phyloP scores from a whole-genome alignment of 2,329 filamentous ascomycete genomes.

The Cladosporium austrohemisphaericum region DNA sequence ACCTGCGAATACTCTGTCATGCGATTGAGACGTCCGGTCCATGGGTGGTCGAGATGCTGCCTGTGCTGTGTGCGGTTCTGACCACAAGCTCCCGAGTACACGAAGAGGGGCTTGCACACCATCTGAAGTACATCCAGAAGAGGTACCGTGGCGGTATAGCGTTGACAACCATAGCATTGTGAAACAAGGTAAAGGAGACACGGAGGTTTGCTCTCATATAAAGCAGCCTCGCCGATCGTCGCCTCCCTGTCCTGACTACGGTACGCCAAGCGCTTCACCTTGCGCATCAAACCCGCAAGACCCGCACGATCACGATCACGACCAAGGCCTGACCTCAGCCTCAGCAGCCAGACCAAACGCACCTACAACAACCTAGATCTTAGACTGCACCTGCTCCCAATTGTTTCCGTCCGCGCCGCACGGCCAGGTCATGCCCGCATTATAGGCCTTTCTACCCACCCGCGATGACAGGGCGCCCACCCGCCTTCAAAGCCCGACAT shows the following conservation, averaged over 20 bases:
- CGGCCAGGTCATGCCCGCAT: constrained; percentile 12
- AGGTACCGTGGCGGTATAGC: too few relatives aligned
- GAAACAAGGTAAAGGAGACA: constrained; percentile 5
- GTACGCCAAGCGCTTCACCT: constrained; percentile 10
- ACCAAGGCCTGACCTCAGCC: neutral
- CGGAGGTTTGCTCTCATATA: constrained; percentile 4
- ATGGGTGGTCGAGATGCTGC: too few relatives aligned
- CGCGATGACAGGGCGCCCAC: constrained; percentile 9
- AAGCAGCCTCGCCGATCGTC: constrained; percentile 6
- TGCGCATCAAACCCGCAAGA: constrained; percentile 7
- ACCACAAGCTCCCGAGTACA: too few relatives aligned
- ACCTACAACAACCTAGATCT: neutral
- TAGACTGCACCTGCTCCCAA: neutral
- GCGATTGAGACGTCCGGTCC: too few relatives aligned
- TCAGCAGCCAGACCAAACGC: neutral
- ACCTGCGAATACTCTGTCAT: too few relatives aligned
- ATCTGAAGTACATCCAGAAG: too few relatives aligned
- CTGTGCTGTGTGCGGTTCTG: too few relatives aligned
- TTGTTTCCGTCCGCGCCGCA: neutral
- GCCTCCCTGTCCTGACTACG: constrained; percentile 1
- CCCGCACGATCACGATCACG: neutral
- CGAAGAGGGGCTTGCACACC: too few relatives aligned
- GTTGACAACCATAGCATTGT: neutral
- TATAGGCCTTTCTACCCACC: constrained; percentile 8
- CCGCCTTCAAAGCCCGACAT: constrained; percentile 35